Conservation (phyloP, 164 flowering plant genomes). For the Tetracentron sinense region DNA sequence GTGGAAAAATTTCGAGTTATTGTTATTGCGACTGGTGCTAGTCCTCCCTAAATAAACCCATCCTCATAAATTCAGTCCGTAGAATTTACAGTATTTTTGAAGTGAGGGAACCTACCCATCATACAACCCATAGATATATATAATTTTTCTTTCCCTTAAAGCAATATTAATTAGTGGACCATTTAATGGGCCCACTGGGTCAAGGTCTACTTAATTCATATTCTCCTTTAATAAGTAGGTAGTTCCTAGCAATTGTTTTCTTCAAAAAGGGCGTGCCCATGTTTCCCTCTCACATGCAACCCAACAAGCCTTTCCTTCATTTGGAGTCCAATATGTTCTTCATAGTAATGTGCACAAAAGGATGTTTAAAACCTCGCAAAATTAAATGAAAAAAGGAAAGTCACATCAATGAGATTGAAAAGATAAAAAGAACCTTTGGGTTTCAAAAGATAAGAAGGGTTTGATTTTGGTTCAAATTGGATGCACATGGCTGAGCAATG, state of each 20-base stretch:
- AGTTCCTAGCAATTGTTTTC: slow-evolving; percentile 24
- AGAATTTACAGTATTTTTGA: background rate
- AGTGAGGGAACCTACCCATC: no score
- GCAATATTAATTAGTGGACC: no score
- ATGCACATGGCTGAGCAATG: slow-evolving; percentile 34
- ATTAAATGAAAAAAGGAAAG: slow-evolving; percentile 5
- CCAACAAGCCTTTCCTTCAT: slow-evolving; percentile 18
- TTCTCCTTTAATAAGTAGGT: slow-evolving; percentile 4
- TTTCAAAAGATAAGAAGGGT: slow-evolving; percentile 8
- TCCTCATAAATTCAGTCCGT: background rate
- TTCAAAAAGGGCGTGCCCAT: slow-evolving; percentile 22
- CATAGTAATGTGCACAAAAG: background rate
- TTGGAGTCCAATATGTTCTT: no score
- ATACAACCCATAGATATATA: no score
- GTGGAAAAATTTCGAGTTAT: no score
- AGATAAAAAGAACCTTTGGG: slow-evolving; percentile 13
- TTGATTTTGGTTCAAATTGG: slow-evolving; percentile 22
- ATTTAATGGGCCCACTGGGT: slow-evolving; percentile 18
- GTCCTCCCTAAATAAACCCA: no score
- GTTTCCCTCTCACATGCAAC: slow-evolving; percentile 39
- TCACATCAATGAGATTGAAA: slow-evolving; percentile 8
- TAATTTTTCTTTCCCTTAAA: no score
- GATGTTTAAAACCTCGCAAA: background rate
- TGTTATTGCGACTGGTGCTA: no score
- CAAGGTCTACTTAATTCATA: slow-evolving; percentile 16